These are phyloP conservation scores for Rubia yunnanensis DNA, from an alignment of 257 asterid genomes.

Conservation along the genomic window DNA sequence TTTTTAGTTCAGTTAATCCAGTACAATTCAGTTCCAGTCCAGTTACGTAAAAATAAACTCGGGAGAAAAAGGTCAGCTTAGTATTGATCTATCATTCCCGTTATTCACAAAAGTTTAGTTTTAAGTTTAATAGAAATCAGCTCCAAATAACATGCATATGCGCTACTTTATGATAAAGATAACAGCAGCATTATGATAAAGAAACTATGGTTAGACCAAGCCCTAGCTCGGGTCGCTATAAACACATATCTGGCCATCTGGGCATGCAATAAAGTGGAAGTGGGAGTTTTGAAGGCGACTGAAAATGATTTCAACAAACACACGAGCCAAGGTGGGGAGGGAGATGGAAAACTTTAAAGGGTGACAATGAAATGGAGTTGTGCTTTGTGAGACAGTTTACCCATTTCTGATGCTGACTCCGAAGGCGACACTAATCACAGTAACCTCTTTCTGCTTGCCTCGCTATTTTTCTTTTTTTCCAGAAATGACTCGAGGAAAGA, in stretches of 20 bases:
- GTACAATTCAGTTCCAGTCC: no score
- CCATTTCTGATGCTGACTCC: constrained; percentile 24
- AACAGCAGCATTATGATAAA: no score
- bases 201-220: background rate
- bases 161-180: no score
- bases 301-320: constrained; percentile 11
- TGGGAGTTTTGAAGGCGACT: constrained; percentile 19
- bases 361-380: constrained; percentile 22
- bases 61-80: no score
- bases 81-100: no score
- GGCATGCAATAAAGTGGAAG: constrained; percentile 19
- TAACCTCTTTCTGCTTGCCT: background rate
- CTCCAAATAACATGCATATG: no score
- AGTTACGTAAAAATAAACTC: no score
- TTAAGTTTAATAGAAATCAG: no score
- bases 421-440: constrained; percentile 20
- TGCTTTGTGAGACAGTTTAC: constrained; percentile 31
- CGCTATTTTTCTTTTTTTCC: background rate
- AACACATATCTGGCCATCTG: constrained; percentile 7
- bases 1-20: no score
- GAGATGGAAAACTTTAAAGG: constrained; percentile 17
- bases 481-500: background rate
- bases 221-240: background rate
- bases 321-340: background rate
- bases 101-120: no score